Evolutionary conservation across 768 basidiomycete species (phyloP).

Genomic region (Amanita rimosa): DNA sequence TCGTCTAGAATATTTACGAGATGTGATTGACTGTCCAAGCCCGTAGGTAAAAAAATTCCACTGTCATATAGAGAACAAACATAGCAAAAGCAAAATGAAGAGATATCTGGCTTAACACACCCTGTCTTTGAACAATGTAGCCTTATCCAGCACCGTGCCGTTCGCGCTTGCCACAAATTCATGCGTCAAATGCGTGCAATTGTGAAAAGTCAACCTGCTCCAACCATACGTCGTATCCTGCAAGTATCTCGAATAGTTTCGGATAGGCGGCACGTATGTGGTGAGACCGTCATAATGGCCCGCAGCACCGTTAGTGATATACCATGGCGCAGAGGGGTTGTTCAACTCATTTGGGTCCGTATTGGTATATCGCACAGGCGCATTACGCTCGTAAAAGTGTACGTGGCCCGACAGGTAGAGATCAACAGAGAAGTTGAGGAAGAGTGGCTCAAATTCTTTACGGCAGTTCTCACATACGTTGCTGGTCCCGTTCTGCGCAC

Average conservation of each 20-base stretch:
- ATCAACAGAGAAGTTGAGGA: constrained; percentile 10
- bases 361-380: constrained; percentile 8
- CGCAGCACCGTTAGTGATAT: constrained; percentile 12
- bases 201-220: constrained; percentile 13
- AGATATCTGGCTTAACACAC: not conserved
- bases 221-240: constrained; percentile 11
- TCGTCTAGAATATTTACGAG: too few relatives aligned
- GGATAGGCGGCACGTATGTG: constrained; percentile 1
- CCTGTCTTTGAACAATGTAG: constrained; percentile 11
- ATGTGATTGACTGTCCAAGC: too few relatives aligned
- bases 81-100: too few relatives aligned
- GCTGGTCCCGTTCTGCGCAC: not conserved
- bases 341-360: constrained; percentile 11
- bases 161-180: constrained; percentile 12
- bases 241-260: constrained; percentile 4
- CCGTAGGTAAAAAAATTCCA: too few relatives aligned
- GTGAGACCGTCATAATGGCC: constrained; percentile 14
- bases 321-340: constrained; percentile 12
- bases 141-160: constrained; percentile 10
- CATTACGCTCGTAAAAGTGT: constrained; percentile 10
- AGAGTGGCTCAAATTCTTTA: constrained; percentile 8
- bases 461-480: constrained; percentile 8
- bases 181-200: constrained; percentile 13
- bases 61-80: too few relatives aligned
- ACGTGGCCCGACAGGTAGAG: constrained; percentile 10